Base-by-base conservation (phyloP, 495 filamentous ascomycete species). In the Penicillium mononematosum region DNA sequence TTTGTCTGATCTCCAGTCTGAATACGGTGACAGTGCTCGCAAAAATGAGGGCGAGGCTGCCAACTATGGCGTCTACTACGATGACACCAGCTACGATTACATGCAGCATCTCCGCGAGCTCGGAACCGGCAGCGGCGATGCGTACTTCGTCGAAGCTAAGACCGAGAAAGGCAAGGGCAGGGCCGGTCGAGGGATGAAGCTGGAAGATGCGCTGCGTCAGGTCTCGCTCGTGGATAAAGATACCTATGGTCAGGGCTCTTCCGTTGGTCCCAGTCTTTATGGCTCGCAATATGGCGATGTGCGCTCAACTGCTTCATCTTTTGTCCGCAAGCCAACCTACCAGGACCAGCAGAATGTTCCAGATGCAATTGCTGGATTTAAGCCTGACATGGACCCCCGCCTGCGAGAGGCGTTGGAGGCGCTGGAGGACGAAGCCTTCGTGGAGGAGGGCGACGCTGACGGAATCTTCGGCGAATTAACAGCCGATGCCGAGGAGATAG, bases 41-140 rank as follows among this genome's bases (percentile, higher is more conserved):
- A 80, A 82, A 44, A 97, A 99, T 73, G 95, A 98, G 72, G 95
- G 95, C 59, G 92, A 98, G 71, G 95, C 95, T 5, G 94, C 95
- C 58, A 89, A 90, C 71, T 83, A 96, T 71, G 95, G 95, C 48
- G 81, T 99, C 56, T 97, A 89, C 81, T 88, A 78, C 65, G 85
- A 88, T 57, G 94, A 98, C 72, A 88, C 91, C 53, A 82, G 88
- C 63, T 98, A 98, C 74, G 95, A 98, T 65, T 98, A 98, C 75
- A 98, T 98, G 94, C 94, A 99, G 71, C 95, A 99, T 75, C 79
- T 99, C 77, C 88, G 90, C n/a, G 94, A 97, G 55, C 68, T 91
- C 5, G 86, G 86, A 9, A 81, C 84, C 4, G 83, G 80, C 29
- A 69, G 70, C 14, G 86, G 84, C 4, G 74, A 77, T 29, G 82